phyloP scores from a whole-genome alignment of 371 early-diverging fungal species.

The Synchytrium microbalum region DNA sequence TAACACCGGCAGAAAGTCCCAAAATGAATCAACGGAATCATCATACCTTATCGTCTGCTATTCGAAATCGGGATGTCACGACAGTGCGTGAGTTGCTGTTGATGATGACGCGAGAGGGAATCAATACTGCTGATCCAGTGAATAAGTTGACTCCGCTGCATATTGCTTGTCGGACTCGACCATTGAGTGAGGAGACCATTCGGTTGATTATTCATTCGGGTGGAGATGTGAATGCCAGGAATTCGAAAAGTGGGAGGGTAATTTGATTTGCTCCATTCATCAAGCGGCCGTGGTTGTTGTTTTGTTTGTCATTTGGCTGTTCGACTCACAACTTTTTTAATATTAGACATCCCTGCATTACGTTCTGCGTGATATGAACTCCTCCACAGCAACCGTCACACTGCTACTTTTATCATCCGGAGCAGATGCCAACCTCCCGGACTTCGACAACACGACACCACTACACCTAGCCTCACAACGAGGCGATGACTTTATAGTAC shows the following conservation, averaged over 20 bases:
- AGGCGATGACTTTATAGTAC: not conserved
- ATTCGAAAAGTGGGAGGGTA: slow-evolving; percentile 47
- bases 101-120: slow-evolving; percentile 34
- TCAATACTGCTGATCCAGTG: slow-evolving; percentile 54
- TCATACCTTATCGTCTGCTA: slow-evolving; percentile 30
- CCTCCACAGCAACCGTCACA: slow-evolving; percentile 17
- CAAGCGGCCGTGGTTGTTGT: slow-evolving; percentile 19
- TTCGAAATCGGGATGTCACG: slow-evolving; percentile 52
- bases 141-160: slow-evolving; percentile 59
- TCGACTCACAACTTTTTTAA: not conserved
- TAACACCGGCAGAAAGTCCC: slow-evolving; percentile 38
- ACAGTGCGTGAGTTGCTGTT: slow-evolving; percentile 47
- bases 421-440: slow-evolving; percentile 38
- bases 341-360: slow-evolving; percentile 23
- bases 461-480: slow-evolving; percentile 48
- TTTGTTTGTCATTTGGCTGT: slow-evolving; percentile 12
- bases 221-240: slow-evolving; percentile 57
- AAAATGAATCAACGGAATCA: slow-evolving; percentile 26
- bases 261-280: slow-evolving; percentile 37
- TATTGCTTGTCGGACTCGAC: slow-evolving; percentile 54
- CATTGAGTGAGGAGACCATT: slow-evolving; percentile 40
- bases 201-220: slow-evolving; percentile 56
- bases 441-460: slow-evolving; percentile 56
- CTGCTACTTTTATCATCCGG: slow-evolving; percentile 4
- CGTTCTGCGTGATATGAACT: slow-evolving; percentile 38